phyloP scores from a whole-genome alignment of 2,329 filamentous ascomycete species.

The Pseudogymnoascus sp. region DNA sequence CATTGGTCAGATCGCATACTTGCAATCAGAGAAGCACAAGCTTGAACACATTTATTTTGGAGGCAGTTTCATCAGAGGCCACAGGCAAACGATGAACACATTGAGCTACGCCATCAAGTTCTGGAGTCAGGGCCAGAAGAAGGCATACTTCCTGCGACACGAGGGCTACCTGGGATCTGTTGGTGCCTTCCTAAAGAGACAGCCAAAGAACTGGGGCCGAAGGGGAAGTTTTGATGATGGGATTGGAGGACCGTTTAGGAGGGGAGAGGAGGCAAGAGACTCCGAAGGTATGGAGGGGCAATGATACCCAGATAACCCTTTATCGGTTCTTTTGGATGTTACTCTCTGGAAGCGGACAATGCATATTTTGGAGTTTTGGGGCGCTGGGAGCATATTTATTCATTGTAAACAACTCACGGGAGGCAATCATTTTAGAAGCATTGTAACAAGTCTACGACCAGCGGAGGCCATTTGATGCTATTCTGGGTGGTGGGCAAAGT shows the following conservation, averaged over 20 bases:
- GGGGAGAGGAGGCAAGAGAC: background rate
- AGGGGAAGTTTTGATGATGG: slow-evolving; percentile 52
- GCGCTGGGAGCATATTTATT: slow-evolving; percentile 2
- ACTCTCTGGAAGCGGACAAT: background rate
- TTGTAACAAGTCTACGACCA: slow-evolving; percentile 8
- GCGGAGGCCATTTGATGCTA: slow-evolving; percentile 7
- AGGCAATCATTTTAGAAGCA: slow-evolving; percentile 8
- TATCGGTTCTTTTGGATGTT: background rate
- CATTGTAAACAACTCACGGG: slow-evolving; percentile 4
- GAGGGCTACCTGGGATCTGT: slow-evolving; percentile 94
- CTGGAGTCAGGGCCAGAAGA: slow-evolving; percentile 89
- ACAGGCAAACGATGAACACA: slow-evolving; percentile 96
- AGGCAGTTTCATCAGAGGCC: slow-evolving; percentile 90
- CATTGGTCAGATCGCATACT: slow-evolving; percentile 92
- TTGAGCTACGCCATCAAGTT: slow-evolving; percentile 95
- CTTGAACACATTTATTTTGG: slow-evolving; percentile 95
- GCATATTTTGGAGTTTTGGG: background rate
- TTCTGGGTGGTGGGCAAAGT: background rate
- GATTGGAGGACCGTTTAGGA: background rate
- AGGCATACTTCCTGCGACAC: slow-evolving; percentile 91
- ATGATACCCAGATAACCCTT: background rate
- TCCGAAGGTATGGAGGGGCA: background rate
- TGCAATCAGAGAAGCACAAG: slow-evolving; percentile 93
- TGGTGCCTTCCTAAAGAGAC: slow-evolving; percentile 85
- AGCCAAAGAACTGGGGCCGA: slow-evolving; percentile 85